A percentile compares a stretch with the other conserved stretches of the same genome.
Evolutionary conservation across 2,329 filamentous ascomycete species (phyloP).

Genomic region (Fusarium coicis): DNA sequence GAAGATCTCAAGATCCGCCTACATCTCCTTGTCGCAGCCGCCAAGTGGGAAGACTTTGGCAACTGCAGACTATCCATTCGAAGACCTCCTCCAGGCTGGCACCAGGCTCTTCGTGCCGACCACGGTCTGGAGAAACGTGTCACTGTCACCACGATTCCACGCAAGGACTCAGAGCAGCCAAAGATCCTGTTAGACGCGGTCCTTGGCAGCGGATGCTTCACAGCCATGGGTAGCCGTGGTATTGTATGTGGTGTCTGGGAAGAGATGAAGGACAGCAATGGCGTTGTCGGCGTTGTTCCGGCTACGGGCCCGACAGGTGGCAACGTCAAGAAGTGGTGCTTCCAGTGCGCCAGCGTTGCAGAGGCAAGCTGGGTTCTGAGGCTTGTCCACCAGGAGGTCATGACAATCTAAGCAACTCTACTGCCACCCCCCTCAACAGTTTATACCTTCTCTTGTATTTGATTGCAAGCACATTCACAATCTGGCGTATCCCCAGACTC

Average conservation of each 20-base stretch:
- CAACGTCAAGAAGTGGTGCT: slow-evolving; percentile 71
- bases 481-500: neutral
- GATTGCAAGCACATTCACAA: slow-evolving; percentile 11
- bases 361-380: slow-evolving; percentile 67
- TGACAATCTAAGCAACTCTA: slow-evolving; percentile 47
- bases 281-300: slow-evolving; percentile 63
- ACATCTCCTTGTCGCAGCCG: slow-evolving; percentile 79
- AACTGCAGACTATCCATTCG: slow-evolving; percentile 86
- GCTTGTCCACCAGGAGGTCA: slow-evolving; percentile 67
- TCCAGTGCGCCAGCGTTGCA: slow-evolving; percentile 65
- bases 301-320: slow-evolving; percentile 63
- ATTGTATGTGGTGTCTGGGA: slow-evolving; percentile 93
- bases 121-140: slow-evolving; percentile 86
- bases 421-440: slow-evolving; percentile 1
- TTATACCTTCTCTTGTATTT: slow-evolving; percentile 11
- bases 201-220: slow-evolving; percentile 85
- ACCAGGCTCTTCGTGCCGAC: slow-evolving; percentile 67
- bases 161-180: slow-evolving; percentile 65
- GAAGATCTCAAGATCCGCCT: slow-evolving; percentile 85
- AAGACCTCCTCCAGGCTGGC: slow-evolving; percentile 72
- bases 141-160: slow-evolving; percentile 77
- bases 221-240: slow-evolving; percentile 82
- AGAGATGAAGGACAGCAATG: slow-evolving; percentile 72
- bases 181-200: slow-evolving; percentile 83
- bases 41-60: slow-evolving; percentile 93